phyloP scores from a whole-genome alignment of 2,329 filamentous ascomycete species.

The Taxawa tesnikishii region DNA sequence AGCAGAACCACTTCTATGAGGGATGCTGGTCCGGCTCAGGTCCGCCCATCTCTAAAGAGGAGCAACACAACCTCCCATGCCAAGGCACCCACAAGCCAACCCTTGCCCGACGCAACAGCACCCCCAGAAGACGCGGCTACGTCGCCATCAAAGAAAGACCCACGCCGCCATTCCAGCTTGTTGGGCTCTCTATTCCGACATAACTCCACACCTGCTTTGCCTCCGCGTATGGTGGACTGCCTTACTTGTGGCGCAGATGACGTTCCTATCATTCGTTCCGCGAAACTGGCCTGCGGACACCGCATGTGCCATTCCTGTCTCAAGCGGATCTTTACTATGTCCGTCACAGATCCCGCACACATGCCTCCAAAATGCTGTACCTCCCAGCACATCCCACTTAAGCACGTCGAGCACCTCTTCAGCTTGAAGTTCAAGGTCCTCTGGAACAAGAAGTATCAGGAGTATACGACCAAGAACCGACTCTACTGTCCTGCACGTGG shows the following conservation, averaged over 20 bases:
- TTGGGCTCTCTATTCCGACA: slow-evolving; percentile 14
- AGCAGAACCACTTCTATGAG: slow-evolving; percentile 1
- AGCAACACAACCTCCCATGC: slow-evolving; percentile 4
- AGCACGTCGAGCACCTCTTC: slow-evolving; percentile 66
- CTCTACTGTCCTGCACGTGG: slow-evolving; percentile 62
- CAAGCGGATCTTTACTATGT: slow-evolving; percentile 61
- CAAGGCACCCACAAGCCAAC: background rate
- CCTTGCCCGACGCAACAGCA: background rate
- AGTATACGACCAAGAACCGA: slow-evolving; percentile 61
- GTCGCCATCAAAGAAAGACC: background rate
- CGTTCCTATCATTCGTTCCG: slow-evolving; percentile 48
- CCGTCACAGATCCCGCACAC: slow-evolving; percentile 61
- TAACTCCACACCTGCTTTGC: slow-evolving; percentile 6
- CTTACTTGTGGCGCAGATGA: slow-evolving; percentile 59
- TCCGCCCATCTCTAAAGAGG: slow-evolving; percentile 1
- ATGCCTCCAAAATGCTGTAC: slow-evolving; percentile 83
- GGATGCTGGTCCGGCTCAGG: background rate
- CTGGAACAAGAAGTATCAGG: slow-evolving; percentile 72
- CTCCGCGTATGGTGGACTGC: slow-evolving; percentile 42
- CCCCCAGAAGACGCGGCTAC: slow-evolving; percentile 1
- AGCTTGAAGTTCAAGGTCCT: slow-evolving; percentile 59
- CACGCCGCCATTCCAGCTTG: slow-evolving; percentile 8
- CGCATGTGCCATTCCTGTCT: slow-evolving; percentile 71
- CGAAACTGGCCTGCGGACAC: slow-evolving; percentile 66
- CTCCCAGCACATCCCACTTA: slow-evolving; percentile 57